These are phyloP conservation scores for Boletus rubroflammeus DNA, from an alignment of 768 basidiomycete species.

Conservation along the genomic window DNA sequence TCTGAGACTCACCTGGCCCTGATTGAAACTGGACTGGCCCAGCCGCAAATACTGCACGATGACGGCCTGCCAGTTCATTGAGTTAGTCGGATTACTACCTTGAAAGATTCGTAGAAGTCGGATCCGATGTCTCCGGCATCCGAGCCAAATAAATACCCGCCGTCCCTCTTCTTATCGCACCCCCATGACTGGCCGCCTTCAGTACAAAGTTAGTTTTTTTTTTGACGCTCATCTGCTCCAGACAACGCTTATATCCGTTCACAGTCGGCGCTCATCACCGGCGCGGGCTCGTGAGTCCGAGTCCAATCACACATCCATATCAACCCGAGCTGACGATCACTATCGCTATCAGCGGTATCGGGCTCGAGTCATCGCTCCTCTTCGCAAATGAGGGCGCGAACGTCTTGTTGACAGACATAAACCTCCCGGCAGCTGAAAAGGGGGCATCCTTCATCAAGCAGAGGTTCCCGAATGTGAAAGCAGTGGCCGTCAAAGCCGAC, in stretches of 20 bases:
- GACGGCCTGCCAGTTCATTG: neutral
- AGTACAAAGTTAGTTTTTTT: constrained; percentile 57
- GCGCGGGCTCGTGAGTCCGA: constrained; percentile 75
- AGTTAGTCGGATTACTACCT: neutral
- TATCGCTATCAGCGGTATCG: constrained; percentile 71
- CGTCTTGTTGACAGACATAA: constrained; percentile 87
- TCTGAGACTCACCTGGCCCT: constrained; percentile 17
- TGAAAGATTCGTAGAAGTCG: neutral
- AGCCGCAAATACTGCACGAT: neutral
- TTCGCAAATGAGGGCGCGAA: constrained; percentile 96
- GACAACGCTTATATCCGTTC: constrained; percentile 12
- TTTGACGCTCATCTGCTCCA: neutral
- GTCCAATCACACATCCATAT: neutral
- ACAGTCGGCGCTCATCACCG: constrained; percentile 79
- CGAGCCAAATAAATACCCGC: constrained; percentile 5
- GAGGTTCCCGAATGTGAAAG: constrained; percentile 66
- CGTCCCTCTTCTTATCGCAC: neutral
- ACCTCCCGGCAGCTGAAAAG: constrained; percentile 66
- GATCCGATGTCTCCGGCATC: neutral
- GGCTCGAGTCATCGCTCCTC: constrained; percentile 90
- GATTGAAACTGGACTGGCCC: constrained; percentile 18
- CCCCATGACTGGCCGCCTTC: constrained; percentile 62
- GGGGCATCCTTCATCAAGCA: constrained; percentile 59
- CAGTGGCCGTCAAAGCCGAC: constrained; percentile 72
- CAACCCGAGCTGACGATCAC: constrained; percentile 9